A percentile compares a stretch with the other conserved stretches of the same genome.
These are phyloP conservation scores for Candida sonorensis DNA, from an alignment of 805 yeast species.

Conservation along the genomic window DNA sequence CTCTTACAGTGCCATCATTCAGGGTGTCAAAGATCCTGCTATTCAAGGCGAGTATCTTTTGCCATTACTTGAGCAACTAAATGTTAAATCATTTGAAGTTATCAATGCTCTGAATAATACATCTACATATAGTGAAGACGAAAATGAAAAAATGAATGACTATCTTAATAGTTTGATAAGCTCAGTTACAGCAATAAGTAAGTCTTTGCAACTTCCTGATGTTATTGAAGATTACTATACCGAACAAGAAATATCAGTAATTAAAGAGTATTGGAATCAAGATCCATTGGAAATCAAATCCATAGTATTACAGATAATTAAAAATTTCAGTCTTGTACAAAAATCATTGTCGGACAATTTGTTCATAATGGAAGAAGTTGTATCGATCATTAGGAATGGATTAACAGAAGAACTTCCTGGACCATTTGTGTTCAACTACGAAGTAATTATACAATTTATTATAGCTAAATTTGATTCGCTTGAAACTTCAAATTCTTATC, in stretches of 20 bases:
- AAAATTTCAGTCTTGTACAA: conserved; percentile 34
- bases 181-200: conserved; percentile 66
- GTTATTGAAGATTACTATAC: conserved; percentile 38
- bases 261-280: conserved; percentile 38
- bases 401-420: conserved; percentile 56
- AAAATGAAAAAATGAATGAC: conserved; percentile 28
- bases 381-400: conserved; percentile 58
- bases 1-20: conserved; percentile 57
- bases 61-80: conserved; percentile 17
- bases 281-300: conserved; percentile 43
- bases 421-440: conserved; percentile 51
- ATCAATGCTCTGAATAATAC: conserved; percentile 6
- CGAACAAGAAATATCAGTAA: conserved; percentile 21
- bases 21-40: conserved; percentile 42
- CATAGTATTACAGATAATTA: conserved; percentile 34
- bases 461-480: conserved; percentile 25
- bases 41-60: conserved; percentile 30
- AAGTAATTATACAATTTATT: conserved; percentile 35
- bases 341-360: conserved; percentile 34
- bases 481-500: conserved; percentile 29
- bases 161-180: conserved; percentile 51
- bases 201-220: conserved; percentile 55
- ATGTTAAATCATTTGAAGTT: conserved; percentile 13
- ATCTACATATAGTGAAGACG: conserved; percentile 6
- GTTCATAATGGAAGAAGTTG: conserved; percentile 54